Conservation (phyloP, 73 alveolate genomes). For the Blepharisma stoltei region DNA sequence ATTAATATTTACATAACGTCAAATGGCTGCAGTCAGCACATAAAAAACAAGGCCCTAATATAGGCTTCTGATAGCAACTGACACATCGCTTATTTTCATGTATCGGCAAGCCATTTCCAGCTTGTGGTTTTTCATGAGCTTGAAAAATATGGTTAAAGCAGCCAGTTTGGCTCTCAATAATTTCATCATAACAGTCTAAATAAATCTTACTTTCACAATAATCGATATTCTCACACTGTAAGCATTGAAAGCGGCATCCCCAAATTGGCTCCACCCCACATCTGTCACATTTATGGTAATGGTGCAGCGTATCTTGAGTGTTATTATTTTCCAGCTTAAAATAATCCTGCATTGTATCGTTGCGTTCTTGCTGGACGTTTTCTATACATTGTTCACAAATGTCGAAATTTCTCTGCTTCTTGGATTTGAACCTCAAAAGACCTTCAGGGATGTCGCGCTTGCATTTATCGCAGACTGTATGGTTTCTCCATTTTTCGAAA, state of each 20-base stretch:
- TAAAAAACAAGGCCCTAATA: slow-evolving; percentile 77
- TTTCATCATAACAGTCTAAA: slow-evolving; percentile 42
- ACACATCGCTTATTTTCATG: slow-evolving; percentile 73
- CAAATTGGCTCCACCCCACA: slow-evolving; percentile 87
- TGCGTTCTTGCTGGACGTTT: slow-evolving; percentile 16
- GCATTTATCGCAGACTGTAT: slow-evolving; percentile 72
- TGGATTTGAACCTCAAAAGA: slow-evolving; percentile 59
- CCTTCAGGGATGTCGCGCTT: slow-evolving; percentile 47
- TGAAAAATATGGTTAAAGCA: slow-evolving; percentile 57
- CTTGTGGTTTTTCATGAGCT: slow-evolving; percentile 68
- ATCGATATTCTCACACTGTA: slow-evolving; percentile 74
- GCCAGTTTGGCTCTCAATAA: slow-evolving; percentile 25
- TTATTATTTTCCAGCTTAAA: slow-evolving; percentile 59
- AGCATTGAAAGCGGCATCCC: slow-evolving; percentile 82
- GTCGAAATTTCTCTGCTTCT: slow-evolving; percentile 57
- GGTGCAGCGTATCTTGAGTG: slow-evolving; percentile 74
- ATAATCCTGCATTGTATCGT: slow-evolving; percentile 35
- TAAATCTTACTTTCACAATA: slow-evolving; percentile 55
- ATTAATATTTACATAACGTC: slow-evolving; percentile 40
- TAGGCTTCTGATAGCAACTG: slow-evolving; percentile 79
- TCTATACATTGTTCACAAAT: slow-evolving; percentile 61
- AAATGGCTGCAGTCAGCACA: slow-evolving; percentile 72
- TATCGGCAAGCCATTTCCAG: slow-evolving; percentile 75
- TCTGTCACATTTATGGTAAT: slow-evolving; percentile 74
- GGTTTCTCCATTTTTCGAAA: slow-evolving; percentile 67